A percentile compares a stretch with the other conserved stretches of the same genome.
Conservation (phyloP, 805 yeast species). For the Cyberlindnera subsufficiens region DNA sequence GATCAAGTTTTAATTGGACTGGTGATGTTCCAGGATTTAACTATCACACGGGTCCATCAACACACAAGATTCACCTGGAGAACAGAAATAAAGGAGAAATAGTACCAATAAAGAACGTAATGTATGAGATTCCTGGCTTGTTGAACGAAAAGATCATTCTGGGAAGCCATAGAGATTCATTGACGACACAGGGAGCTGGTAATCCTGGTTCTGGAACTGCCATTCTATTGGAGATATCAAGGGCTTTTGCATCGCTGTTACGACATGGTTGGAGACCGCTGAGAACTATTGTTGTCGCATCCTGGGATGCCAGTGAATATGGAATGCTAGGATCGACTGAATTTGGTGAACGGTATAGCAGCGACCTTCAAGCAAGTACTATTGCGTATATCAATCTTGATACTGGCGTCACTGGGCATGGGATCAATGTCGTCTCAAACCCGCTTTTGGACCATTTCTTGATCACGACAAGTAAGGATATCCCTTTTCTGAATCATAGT, state of each 20-base stretch:
- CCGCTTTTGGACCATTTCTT: conserved; percentile 50
- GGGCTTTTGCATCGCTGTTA: conserved; percentile 41
- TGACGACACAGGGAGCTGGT: conserved; percentile 44
- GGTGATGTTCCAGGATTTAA: conserved; percentile 36
- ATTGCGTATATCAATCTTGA: conserved; percentile 49
- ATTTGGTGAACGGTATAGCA: conserved; percentile 56
- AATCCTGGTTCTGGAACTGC: conserved; percentile 43
- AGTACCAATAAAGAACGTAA: conserved; percentile 40
- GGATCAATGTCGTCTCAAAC: conserved; percentile 42
- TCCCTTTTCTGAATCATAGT: conserved; percentile 34
- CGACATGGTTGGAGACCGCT: conserved; percentile 64
- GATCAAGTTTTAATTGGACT: conserved; percentile 18
- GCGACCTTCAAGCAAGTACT: conserved; percentile 39
- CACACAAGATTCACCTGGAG: conserved; percentile 29
- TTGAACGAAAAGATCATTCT: conserved; percentile 48
- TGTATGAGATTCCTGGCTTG: conserved; percentile 52
- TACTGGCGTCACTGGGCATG: conserved; percentile 46
- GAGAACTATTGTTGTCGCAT: conserved; percentile 61
- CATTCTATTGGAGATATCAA: conserved; percentile 43
- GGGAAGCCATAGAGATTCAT: conserved; percentile 51
- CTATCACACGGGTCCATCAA: conserved; percentile 44
- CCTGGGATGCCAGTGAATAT: conserved; percentile 81
- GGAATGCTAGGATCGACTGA: conserved; percentile 76
- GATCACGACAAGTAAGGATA: conserved; percentile 36
- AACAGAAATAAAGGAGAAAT: conserved; percentile 31